These are phyloP conservation scores for Chaetoscypha palmicola DNA, from an alignment of 2,329 filamentous ascomycete genomes.

Conservation along the genomic window DNA sequence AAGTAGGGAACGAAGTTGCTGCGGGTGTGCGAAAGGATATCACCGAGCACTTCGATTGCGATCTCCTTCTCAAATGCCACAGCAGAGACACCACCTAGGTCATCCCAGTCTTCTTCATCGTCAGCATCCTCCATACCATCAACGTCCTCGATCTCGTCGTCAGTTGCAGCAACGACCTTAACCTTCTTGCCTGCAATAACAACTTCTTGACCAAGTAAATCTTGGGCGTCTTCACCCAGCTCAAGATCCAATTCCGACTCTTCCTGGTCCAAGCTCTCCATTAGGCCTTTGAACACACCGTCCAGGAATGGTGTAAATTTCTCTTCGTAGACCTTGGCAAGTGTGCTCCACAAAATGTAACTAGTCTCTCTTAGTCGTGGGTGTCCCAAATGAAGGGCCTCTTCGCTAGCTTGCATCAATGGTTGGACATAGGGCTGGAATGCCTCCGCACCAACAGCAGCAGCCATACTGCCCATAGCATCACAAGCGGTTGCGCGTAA, in stretches of 20 bases:
- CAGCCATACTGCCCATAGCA: constrained; percentile 85
- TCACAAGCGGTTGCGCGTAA: constrained; percentile 86
- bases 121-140: constrained; percentile 58
- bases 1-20: constrained; percentile 76
- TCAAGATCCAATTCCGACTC: constrained; percentile 74
- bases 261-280: constrained; percentile 81
- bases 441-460: constrained; percentile 74
- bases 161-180: constrained; percentile 63
- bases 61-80: constrained; percentile 96
- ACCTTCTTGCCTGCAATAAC: constrained; percentile 77
- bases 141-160: constrained; percentile 55
- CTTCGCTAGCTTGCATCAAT: constrained; percentile 87
- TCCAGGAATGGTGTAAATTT: constrained; percentile 72
- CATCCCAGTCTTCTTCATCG: constrained; percentile 78
- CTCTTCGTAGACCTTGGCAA: constrained; percentile 88
- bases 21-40: constrained; percentile 83
- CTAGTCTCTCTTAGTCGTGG: constrained; percentile 89
- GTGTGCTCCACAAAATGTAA: constrained; percentile 92
- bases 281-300: constrained; percentile 71
- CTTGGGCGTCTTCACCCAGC: constrained; percentile 65
- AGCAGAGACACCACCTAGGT: constrained; percentile 76
- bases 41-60: constrained; percentile 87
- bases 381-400: constrained; percentile 81
- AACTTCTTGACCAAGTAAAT: constrained; percentile 69
- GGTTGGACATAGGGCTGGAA: constrained; percentile 90